Base-by-base conservation (phyloP, 768 basidiomycete genomes). In the Naganishia randhawae region DNA sequence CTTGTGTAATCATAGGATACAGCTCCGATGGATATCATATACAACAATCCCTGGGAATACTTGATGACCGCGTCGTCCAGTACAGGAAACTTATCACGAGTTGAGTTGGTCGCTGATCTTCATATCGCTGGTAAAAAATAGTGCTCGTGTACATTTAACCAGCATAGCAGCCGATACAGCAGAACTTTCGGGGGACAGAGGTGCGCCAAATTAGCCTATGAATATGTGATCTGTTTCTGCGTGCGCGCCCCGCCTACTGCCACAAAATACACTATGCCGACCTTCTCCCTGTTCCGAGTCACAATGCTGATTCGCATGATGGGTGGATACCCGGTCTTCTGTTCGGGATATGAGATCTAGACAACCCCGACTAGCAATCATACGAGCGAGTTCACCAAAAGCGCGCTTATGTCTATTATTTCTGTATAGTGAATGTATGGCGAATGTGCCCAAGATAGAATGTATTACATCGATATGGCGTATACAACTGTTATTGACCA, bases 301-400 rank as follows among this genome's bases (percentile, higher is more conserved):
- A 48, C n/a, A 48, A 48, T 22, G 45, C 45, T 48, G 6, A 11
- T n/a, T 3, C 45, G 45, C n/a, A 48, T 48, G 3, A 48, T 22
- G 1, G 45, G 45, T 7, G 45, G 45, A 22, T n/a, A 48, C 1
- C n/a, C 25, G 6, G 45, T 48, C 19, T 48, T 22, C n/a, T 48
- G 45, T 48, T 48, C 45, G 6, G 19, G 9, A 16, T n/a, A 74
- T 62, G 80, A 74, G 70, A 91, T 86, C 88, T 88, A 92, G 19
- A 75, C 65, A 22, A 86, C 52, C 80, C 91, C 92, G 0, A 79
- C 50, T 3, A 73, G 73, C 7, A 88, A 55, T n/a, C 89, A 72
- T 22, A 87, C n/a, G 3, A 89, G 77, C 0, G 88, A 87, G n/a
- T 87, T 33, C 53, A 87, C 77, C 45, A 92, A 81, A 4, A 87